Evolutionary conservation across 208 protist species (phyloP), one percentile per base, ranked within the genome.

Genomic region (Borovskyia barvae): DNA sequence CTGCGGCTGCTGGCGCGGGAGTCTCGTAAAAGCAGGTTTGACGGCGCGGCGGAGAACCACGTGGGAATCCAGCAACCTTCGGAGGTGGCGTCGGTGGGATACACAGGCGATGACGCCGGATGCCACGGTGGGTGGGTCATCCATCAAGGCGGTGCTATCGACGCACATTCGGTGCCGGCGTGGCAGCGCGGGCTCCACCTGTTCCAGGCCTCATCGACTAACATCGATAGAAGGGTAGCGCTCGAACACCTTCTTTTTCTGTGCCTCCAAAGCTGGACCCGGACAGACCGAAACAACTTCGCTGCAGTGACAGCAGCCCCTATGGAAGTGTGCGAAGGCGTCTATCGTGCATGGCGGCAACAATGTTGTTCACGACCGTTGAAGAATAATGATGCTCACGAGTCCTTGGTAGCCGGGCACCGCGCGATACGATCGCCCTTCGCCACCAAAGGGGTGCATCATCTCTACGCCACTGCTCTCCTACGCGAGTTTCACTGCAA

Each of bases 221-320:
- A 9, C 19, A 24, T 14, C 7, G 29, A 26, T n/a, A n/a, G n/a
- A n/a, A n/a, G n/a, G n/a, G n/a, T n/a, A 15, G 40, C 50, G 20
- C 33, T 32, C 8, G 63, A 69, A 39, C 61, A 54, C 53, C 46
- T 61, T 6, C 32, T 69, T 24, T 69, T 60, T 29, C 7, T 69
- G 1, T 60, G 63, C 30, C 36, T 69, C 2, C 52, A 54, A 3
- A 54, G 63, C n/a, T 45, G 37, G 1, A 45, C n/a, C 22, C 32
- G 11, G 1, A 3, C 30, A 11, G 17, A 20, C 3, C 29, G 26
- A n/a, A n/a, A n/a, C n/a, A n/a, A n/a, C n/a, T n/a, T n/a, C n/a
- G n/a, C n/a, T n/a, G n/a, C n/a, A n/a, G n/a, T n/a, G 6, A 42
- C n/a, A 14, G 22, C 40, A 7, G 53, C 54, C 22, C 63, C 63